Evolutionary conservation across 2,329 filamentous ascomycete genomes (phyloP), one percentile per base, ranked within the genome.

Genomic region (Cyphellophora attinorum): DNA sequence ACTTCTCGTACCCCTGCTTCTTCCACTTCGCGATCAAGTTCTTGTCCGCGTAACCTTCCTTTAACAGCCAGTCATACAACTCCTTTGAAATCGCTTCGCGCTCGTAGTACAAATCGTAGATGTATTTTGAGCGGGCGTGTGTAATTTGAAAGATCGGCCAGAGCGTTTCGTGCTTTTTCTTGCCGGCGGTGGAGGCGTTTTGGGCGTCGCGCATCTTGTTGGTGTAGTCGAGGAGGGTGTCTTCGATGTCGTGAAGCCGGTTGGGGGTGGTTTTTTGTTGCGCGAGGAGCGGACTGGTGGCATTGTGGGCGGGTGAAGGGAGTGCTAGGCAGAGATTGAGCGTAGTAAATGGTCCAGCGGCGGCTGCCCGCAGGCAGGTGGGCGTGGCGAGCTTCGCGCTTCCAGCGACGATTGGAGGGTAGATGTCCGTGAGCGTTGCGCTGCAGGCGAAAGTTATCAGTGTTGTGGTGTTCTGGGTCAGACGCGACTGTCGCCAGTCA

Each of bases 1-100:
- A 65, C 83, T 96, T 95, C 62, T 98, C 91, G 54, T 98, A 98
- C 11, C 91, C 91, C 53, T 93, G 83, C 67, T 98, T 98, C 76
- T 98, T 98, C 91, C 91, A 98, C 66, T 98, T 98, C 11, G 91
- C 91, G 55, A 98, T 96, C 54, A 98, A 66, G 67, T 88, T 91
- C 29, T 84, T 77, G 61, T 98, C 91, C 4, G 88, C 91, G 57
- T 98, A 96, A 32, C 80, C 79, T 56, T 98, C 95, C 73, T 98
- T 98, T 40, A 98, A 67, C 45, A 96, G 66, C 80, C 85, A 98
- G 49, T 96, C 91, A 61, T 98, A 98, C 13, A 98, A 69, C 60
- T 80, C 70, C 63, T 83, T 89, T 60, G 76, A 83, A 57, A 98
- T 96, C 33, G 89, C 89, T 62, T 95, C 85, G 64, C 95, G 94